Base-by-base conservation (phyloP, 805 yeast species). In the Barnettozyma sp. region DNA sequence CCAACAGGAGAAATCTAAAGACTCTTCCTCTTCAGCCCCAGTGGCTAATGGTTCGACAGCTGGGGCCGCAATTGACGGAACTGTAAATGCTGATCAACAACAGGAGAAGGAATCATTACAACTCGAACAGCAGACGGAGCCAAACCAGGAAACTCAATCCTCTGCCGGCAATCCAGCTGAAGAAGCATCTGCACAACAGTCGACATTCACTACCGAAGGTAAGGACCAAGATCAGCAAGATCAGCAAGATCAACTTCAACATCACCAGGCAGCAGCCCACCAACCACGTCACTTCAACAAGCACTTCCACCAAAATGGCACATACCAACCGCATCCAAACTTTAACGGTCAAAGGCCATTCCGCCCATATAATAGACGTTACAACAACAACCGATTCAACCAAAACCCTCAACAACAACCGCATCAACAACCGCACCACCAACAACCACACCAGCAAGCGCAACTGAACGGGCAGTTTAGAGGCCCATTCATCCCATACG, bases 301-400 rank as follows among this genome's bases (percentile, higher is more conserved):
- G 24, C 38, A 32, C 29, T 24, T 18, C 22, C 35, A 32, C 17
- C 35, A 39, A 34, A 27, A 50, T 51, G 45, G 22, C 23, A 12
- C 31, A 13, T 39, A 43, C 36, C 50, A 48, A 29, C 38, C 35
- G 15, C 43, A 39, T 24, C 39, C 33, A 19, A 16, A 30, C 35
- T 35, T 18, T 35, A 43, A 35, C 26, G 41, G 37, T 5, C 45
- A 31, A 29, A 28, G 31, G n/a, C 52, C 35, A 26, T 45, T 36
- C 46, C 52, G 54, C 40, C 49, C 44, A 16, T 46, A 43, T 35
- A 28, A 41, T 18, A 50, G 49, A 35, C 49, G 49, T 38, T 46
- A 41, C 39, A 48, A 41, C 36, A 36, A 41, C 36, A 35, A 38
- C 22, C 37, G 40, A 19, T 26, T 31, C 31, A 30, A 35, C 26